Conservation (phyloP, 2,329 filamentous ascomycete species). For the Pseudocercospora fuligena region DNA sequence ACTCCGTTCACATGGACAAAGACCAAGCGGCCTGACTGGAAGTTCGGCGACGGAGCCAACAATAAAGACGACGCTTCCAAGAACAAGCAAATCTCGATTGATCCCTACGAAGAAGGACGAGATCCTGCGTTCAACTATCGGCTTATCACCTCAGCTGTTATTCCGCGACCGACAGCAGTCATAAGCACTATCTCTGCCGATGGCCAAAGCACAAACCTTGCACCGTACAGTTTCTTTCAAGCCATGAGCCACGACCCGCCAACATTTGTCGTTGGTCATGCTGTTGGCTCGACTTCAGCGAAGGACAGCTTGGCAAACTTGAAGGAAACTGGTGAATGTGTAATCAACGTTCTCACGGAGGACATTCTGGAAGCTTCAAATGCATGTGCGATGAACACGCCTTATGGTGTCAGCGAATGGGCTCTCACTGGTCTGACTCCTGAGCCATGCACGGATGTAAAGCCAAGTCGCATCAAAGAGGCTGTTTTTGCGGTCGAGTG, state of each 20-base stretch:
- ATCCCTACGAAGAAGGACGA: conserved; percentile 74
- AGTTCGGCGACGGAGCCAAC: conserved; percentile 67
- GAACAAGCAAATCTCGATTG: conserved; percentile 71
- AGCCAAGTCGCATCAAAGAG: conserved; percentile 73
- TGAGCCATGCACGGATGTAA: conserved; percentile 65
- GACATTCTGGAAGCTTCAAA: conserved; percentile 53
- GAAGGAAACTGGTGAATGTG: conserved; percentile 34
- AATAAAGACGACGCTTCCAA: conserved; percentile 49
- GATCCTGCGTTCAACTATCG: conserved; percentile 79
- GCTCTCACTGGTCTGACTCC: conserved; percentile 72
- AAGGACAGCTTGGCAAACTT: conserved; percentile 36
- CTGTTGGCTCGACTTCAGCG: conserved; percentile 9
- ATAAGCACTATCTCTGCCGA: conserved; percentile 29
- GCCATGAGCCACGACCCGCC: conserved; percentile 33
- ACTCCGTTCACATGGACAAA: conserved; percentile 62
- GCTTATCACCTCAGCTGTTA: conserved; percentile 72
- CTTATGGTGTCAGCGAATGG: conserved; percentile 77
- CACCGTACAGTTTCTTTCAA: conserved; percentile 40
- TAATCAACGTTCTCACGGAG: conserved; percentile 29
- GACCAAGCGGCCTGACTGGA: conserved; percentile 66
- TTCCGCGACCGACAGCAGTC: conserved; percentile 28
- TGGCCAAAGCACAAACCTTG: conserved; percentile 32
- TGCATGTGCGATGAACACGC: conserved; percentile 71
- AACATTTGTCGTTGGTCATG: conserved; percentile 28
- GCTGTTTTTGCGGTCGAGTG: conserved; percentile 76